phyloP scores from a whole-genome alignment of 2,329 filamentous ascomycete genomes.

The Aspergillus carbonarius region DNA sequence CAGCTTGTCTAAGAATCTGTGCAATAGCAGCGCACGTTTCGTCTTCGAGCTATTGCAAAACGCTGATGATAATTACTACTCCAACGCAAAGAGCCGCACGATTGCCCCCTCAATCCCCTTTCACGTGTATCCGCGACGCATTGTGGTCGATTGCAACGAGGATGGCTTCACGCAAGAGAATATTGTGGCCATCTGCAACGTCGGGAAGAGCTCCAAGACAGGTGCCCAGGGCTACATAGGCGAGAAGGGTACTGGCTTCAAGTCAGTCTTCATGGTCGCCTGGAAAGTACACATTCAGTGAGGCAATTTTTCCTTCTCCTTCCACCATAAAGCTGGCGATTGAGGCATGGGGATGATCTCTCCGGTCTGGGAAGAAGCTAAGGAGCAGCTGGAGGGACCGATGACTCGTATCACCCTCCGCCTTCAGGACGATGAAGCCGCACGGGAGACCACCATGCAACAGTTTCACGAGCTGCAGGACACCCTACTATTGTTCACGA shows the following conservation, averaged over 20 bases:
- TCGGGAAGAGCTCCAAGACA: slow-evolving; percentile 38
- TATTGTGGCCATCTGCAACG: slow-evolving; percentile 39
- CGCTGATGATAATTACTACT: slow-evolving; percentile 43
- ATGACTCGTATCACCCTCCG: slow-evolving; percentile 42
- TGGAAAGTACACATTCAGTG: slow-evolving; percentile 43
- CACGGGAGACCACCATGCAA: slow-evolving; percentile 7
- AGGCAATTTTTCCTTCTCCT: slow-evolving; percentile 38
- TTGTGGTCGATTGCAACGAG: slow-evolving; percentile 48
- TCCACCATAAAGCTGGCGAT: slow-evolving; percentile 37
- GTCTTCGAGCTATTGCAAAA: slow-evolving; percentile 43
- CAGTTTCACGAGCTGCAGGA: slow-evolving; percentile 35
- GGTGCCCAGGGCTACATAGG: slow-evolving; percentile 29
- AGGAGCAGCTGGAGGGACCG: background rate
- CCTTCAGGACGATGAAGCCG: slow-evolving; percentile 8
- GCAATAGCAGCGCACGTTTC: slow-evolving; percentile 25
- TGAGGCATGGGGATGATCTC: slow-evolving; percentile 55
- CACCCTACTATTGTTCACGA: slow-evolving; percentile 45
- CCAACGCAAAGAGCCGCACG: slow-evolving; percentile 1
- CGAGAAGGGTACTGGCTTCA: slow-evolving; percentile 40
- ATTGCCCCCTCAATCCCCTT: slow-evolving; percentile 23
- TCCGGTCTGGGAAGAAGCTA: slow-evolving; percentile 34
- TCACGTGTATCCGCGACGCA: slow-evolving; percentile 19
- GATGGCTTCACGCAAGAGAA: slow-evolving; percentile 42
- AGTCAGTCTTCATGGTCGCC: slow-evolving; percentile 38
- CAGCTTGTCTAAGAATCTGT: slow-evolving; percentile 13